A percentile compares a stretch with the other conserved stretches of the same genome.
Conservation (phyloP, 208 protist species). For the Leishmania aethiopica region DNA sequence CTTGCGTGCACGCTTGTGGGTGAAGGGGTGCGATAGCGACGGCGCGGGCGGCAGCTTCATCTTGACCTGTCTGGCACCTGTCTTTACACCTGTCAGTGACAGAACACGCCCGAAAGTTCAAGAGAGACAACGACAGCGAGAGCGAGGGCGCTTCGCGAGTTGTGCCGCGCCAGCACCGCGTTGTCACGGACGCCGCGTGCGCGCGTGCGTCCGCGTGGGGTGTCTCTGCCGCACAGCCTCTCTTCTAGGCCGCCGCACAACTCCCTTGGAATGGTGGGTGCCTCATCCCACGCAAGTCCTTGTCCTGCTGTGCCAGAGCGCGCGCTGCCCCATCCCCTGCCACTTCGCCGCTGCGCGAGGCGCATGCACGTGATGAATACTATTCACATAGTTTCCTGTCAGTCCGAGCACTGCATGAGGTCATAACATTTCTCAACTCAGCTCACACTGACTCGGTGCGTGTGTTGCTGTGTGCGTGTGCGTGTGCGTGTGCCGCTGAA, state of each 20-base stretch:
- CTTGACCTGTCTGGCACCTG: slow-evolving; percentile 7
- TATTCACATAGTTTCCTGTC: slow-evolving; percentile 24
- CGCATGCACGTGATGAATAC: slow-evolving; percentile 12
- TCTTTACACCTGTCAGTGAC: slow-evolving; percentile 10
- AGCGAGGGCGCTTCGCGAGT: background rate
- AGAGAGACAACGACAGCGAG: background rate
- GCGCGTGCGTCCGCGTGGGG: too few relatives aligned
- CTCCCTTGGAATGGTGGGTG: slow-evolving; percentile 14
- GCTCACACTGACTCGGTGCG: slow-evolving; percentile 8
- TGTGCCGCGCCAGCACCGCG: background rate
- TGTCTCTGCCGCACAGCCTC: background rate
- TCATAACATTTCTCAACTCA: slow-evolving; percentile 4
- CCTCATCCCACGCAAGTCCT: background rate
- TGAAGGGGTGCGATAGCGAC: slow-evolving; percentile 7
- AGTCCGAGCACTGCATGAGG: slow-evolving; percentile 17
- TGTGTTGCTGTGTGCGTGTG: background rate
- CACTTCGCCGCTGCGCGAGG: background rate
- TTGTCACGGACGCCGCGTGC: background rate
- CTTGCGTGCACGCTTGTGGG: background rate
- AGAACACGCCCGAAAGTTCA: slow-evolving; percentile 1
- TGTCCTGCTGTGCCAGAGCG: slow-evolving; percentile 21
- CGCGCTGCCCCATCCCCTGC: background rate
- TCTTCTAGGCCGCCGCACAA: slow-evolving; percentile 1
- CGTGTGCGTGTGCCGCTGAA: slow-evolving; percentile 11
- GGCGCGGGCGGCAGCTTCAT: background rate